phyloP scores from a whole-genome alignment of 129 eudicot genomes.

The Helianthus tuberosus region DNA sequence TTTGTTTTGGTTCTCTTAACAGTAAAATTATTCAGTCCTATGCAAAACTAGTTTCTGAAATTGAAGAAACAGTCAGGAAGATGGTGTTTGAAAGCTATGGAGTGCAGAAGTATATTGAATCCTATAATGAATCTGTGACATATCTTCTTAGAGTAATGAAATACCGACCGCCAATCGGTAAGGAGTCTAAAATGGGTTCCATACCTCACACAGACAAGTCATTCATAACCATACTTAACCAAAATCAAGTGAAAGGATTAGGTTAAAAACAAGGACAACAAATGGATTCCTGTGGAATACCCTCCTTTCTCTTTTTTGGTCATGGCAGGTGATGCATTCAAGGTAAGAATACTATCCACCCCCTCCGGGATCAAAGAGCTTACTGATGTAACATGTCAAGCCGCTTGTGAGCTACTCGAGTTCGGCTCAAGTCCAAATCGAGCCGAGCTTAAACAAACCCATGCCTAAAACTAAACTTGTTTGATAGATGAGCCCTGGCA shows the following conservation, averaged over 20 bases:
- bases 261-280: conserved; percentile 44
- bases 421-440: too few species aligned
- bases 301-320: conserved; percentile 49
- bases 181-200: conserved; percentile 36
- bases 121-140: conserved; percentile 31
- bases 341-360: conserved; percentile 25
- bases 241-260: conserved; percentile 51
- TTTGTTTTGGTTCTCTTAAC: conserved; percentile 16
- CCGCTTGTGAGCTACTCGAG: too few species aligned
- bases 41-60: conserved; percentile 30
- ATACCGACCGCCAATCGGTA: conserved; percentile 31
- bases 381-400: neutral
- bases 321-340: conserved; percentile 59
- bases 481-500: too few species aligned
- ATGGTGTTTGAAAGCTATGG: conserved; percentile 47
- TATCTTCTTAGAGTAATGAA: conserved; percentile 41
- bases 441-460: too few species aligned
- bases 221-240: conserved; percentile 47
- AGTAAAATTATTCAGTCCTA: conserved; percentile 39
- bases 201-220: conserved; percentile 48
- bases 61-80: conserved; percentile 35
- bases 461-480: too few species aligned
- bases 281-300: conserved; percentile 39
- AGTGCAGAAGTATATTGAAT: conserved; percentile 30
- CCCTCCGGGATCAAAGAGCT: neutral